Percentiles rank a stretch among this genome's conserved stretches.
phyloP scores from a whole-genome alignment of 441 rosid species.

The Corymbia citriodora region DNA sequence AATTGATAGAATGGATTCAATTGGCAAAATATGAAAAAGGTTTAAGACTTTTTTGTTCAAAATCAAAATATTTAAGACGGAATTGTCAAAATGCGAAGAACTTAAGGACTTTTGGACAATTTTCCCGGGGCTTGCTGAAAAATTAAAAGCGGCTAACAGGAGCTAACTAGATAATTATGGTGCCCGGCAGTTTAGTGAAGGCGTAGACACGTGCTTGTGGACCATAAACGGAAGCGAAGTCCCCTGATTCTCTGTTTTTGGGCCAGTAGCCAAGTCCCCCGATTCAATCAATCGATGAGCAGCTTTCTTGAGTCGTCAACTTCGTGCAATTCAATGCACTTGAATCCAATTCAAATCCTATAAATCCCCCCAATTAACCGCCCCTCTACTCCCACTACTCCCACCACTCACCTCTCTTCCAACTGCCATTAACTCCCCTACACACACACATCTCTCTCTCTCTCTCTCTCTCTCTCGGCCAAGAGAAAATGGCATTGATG shows the following conservation, averaged over 20 bases:
- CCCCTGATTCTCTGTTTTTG: not conserved
- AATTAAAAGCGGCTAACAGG: not conserved
- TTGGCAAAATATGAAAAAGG: too few species aligned
- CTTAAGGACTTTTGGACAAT: not conserved
- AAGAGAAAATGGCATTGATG: not conserved
- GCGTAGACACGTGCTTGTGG: not conserved
- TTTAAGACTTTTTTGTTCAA: too few species aligned
- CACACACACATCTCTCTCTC: not conserved
- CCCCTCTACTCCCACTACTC: not conserved
- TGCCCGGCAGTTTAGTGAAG: not conserved
- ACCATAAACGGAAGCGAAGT: not conserved
- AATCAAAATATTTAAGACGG: rapidly evolving
- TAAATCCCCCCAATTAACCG: not conserved
- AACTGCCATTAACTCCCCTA: not conserved
- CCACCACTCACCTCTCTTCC: not conserved
- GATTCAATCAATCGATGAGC: not conserved
- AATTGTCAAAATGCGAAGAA: too few species aligned
- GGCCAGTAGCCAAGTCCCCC: not conserved
- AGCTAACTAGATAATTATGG: not conserved
- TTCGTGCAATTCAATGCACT: not conserved
- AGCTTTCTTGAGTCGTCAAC: not conserved
- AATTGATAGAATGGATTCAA: not conserved
- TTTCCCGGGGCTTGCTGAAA: not conserved
- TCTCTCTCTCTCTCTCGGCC: not conserved
- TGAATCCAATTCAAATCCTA: not conserved